Evolutionary conservation across 2,329 filamentous ascomycete species (phyloP), one percentile per base, ranked within the genome.

Genomic region (Atkinsonella texensis): DNA sequence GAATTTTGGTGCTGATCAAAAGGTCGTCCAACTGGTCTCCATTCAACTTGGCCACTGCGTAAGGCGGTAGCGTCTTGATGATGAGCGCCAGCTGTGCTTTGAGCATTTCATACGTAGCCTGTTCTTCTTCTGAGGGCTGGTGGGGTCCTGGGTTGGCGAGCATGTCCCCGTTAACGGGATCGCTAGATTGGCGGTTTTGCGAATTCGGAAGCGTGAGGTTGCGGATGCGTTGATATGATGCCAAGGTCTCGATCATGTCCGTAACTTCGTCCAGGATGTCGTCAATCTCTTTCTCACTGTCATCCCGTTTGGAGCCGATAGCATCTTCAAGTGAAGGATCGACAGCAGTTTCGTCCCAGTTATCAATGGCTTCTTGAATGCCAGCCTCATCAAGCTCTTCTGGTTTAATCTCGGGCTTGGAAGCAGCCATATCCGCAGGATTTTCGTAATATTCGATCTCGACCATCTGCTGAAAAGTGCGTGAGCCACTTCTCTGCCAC

Each of bases 21-120:
- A 95, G 72, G 53, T 89, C 86, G 32, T 84, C 84, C n/a, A 95
- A 70, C 64, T 89, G 86, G 63, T 94, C 85, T 10, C 89, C 89
- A 60, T 94, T 84, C 55, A 95, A 72, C 61, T 93, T 91, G 6
- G 89, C 84, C 23, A 95, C 85, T 1, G 86, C 87, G 62, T 89
- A 93, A 1, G 89, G 89, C 1, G 89, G 89, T 11, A 95, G 70
- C 40, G 78, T 81, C 57, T 84, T 77, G 54, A 95, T 78, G 55
- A 95, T 80, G 32, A 89, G 71, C 0, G 80, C 73, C 18, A 95
- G 72, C 62, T 90, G 87, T 4, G 83, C 78, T 63, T 85, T 89
- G 49, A 95, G 74, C 28, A 83, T 76, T 56, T 88, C 76, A 63
- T 94, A 95, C 0, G 77, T 79, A 13, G 70, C 64, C 53, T 71